Conservation (phyloP, 257 asterid genomes). For the Cynanchum wilfordii region DNA sequence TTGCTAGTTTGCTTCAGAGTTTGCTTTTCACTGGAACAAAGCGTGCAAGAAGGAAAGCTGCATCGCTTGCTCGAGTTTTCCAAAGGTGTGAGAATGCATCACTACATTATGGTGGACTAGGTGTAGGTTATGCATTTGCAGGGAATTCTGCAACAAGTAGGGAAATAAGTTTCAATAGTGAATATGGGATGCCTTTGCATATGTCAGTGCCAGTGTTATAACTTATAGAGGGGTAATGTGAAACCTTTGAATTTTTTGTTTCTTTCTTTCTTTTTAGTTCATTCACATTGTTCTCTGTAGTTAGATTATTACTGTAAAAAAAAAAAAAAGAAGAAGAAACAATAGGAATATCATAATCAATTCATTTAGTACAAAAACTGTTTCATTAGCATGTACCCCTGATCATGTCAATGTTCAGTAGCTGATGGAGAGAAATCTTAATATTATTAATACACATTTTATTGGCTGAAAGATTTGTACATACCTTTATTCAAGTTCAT, state of each 20-base stretch:
- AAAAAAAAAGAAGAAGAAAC: neutral
- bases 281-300: conserved; percentile 26
- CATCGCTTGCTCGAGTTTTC: conserved; percentile 80
- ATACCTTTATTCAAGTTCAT: neutral
- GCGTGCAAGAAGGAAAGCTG: conserved; percentile 88
- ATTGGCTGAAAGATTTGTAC: neutral
- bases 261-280: conserved; percentile 19
- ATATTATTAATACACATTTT: neutral
- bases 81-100: conserved; percentile 63
- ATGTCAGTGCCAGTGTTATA: conserved; percentile 79
- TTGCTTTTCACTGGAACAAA: conserved; percentile 84
- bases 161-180: conserved; percentile 57
- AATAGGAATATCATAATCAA: conserved; percentile 24
- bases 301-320: conserved; percentile 30
- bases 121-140: conserved; percentile 53
- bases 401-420: neutral
- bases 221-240: conserved; percentile 11
- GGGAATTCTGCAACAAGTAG: conserved; percentile 42
- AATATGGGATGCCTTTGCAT: conserved; percentile 52
- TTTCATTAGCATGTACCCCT: conserved; percentile 13
- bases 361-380: neutral
- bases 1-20: conserved; percentile 65
- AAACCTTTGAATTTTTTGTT: conserved; percentile 12
- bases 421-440: conserved; percentile 5
- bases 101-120: conserved; percentile 49